Evolutionary conservation across 495 filamentous ascomycete genomes (phyloP).

Genomic region (Friedmanniomyces endolithicus): DNA sequence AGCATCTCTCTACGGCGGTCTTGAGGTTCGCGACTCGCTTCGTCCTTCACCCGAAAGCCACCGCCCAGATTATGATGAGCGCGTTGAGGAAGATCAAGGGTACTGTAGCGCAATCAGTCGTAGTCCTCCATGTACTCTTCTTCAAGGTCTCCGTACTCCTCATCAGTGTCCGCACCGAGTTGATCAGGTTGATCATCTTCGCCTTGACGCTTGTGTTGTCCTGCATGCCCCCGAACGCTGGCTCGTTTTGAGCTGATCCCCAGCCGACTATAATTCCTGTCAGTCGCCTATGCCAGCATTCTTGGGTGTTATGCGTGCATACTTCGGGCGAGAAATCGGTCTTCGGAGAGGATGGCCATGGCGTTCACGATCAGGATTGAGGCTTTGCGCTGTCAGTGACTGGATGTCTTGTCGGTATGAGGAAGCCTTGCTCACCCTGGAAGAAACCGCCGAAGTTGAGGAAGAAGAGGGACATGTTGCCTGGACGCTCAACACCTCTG

Average conservation of each 20-base stretch:
- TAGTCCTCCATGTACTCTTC: background rate
- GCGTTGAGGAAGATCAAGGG: constrained; percentile 88
- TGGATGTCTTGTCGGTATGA: background rate
- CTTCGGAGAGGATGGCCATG: constrained; percentile 90
- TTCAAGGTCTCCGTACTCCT: constrained; percentile 57
- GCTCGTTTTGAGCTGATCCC: constrained; percentile 51
- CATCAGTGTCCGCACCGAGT: constrained; percentile 84
- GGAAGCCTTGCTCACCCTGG: constrained; percentile 43
- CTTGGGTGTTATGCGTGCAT: constrained; percentile 26
- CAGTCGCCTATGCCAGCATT: background rate
- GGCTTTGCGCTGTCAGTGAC: constrained; percentile 37
- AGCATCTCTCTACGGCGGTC: background rate
- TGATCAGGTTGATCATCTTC: constrained; percentile 77
- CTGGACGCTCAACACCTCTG: background rate
- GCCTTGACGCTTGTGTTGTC: constrained; percentile 73
- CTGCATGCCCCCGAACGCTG: constrained; percentile 52
- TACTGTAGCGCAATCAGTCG: constrained; percentile 42
- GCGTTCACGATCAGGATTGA: constrained; percentile 82
- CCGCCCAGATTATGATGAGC: constrained; percentile 76
- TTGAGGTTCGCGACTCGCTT: background rate
- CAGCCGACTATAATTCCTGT: constrained; percentile 53
- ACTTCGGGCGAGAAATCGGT: constrained; percentile 94
- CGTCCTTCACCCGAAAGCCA: constrained; percentile 61
- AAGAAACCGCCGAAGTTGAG: constrained; percentile 60
- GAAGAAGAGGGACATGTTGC: constrained; percentile 36